Percentiles rank a stretch among this genome's conserved stretches.
These are phyloP conservation scores for Solanum peruvianum DNA, from an alignment of 257 asterid species.

Conservation along the genomic window DNA sequence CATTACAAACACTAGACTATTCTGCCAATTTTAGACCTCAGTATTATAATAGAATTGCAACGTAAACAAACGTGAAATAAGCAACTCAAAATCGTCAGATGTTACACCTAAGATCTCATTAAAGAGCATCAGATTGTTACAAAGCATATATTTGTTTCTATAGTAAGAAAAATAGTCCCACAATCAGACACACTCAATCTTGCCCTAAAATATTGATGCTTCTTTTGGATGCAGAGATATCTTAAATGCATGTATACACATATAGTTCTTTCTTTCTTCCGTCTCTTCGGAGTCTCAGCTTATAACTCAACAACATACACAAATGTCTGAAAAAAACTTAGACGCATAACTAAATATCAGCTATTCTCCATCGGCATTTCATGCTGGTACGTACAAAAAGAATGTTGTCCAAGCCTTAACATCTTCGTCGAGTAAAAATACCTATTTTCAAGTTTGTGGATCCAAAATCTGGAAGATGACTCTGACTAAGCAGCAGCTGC, in stretches of 20 bases:
- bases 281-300: not conserved
- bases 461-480: not conserved
- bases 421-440: not conserved
- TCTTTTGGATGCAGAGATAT: not conserved
- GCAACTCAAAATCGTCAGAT: not conserved
- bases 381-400: not conserved
- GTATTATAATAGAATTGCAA: not conserved
- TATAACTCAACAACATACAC: not conserved
- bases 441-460: not conserved
- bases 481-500: constrained; percentile 45
- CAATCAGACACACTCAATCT: not conserved
- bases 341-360: not conserved
- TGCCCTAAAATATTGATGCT: not conserved
- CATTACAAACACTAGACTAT: no score
- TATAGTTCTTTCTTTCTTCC: not conserved
- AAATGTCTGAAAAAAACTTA: not conserved
- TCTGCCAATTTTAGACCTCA: no score
- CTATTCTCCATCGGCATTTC: not conserved
- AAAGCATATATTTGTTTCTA: not conserved
- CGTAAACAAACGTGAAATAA: not conserved
- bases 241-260: not conserved
- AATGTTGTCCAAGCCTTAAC: not conserved
- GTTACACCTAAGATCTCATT: not conserved
- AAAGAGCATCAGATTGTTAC: not conserved
- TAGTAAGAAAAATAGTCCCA: not conserved